A percentile compares a stretch with the other conserved stretches of the same genome.
Conservation (phyloP, 208 protist species). For the Endotrypanum monterogeii region DNA sequence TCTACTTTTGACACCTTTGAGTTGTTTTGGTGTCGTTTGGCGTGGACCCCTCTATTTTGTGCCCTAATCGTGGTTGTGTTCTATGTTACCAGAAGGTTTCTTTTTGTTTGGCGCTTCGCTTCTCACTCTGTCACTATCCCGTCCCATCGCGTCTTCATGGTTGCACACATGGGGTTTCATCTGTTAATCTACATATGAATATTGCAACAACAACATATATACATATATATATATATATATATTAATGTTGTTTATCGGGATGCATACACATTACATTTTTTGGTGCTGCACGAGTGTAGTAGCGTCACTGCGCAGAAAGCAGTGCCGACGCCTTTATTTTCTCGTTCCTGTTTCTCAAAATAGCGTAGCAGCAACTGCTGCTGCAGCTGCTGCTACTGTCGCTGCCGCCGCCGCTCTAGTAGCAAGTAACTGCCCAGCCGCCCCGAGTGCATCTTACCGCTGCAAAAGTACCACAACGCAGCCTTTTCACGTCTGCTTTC, state of each 20-base stretch:
- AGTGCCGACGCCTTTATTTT: neutral
- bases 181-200: no score
- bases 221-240: no score
- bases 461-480: neutral
- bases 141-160: neutral
- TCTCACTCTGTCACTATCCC: neutral
- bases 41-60: neutral
- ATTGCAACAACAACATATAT: no score
- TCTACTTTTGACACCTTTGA: neutral
- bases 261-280: no score
- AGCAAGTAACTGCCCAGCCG: neutral
- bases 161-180: neutral
- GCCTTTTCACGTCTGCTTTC: conserved; percentile 6
- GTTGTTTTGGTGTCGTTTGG: neutral
- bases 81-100: no score
- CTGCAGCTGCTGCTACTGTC: neutral
- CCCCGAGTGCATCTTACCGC: neutral
- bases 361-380: neutral
- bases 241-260: no score
- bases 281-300: neutral
- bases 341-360: neutral
- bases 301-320: neutral
- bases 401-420: neutral
- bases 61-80: neutral
- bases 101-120: neutral